phyloP scores from a whole-genome alignment of 2,329 filamentous ascomycete genomes.

The Blastomyces silverae region DNA sequence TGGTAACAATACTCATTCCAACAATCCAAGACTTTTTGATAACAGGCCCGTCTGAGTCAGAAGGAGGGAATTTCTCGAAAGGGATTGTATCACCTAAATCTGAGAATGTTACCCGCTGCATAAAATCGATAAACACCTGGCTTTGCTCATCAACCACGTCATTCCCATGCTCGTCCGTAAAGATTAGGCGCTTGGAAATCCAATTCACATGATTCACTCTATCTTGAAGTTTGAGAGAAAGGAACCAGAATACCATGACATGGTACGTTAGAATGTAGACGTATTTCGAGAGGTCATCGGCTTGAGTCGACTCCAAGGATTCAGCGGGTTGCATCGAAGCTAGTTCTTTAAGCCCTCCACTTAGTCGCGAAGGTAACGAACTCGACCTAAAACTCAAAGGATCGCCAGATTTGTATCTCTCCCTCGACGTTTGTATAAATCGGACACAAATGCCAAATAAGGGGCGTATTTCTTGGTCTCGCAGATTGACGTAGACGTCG shows the following conservation, averaged over 20 bases:
- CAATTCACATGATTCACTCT: constrained; percentile 77
- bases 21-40: constrained; percentile 46
- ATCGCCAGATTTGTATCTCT: constrained; percentile 41
- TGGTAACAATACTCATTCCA: constrained; percentile 47
- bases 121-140: constrained; percentile 87
- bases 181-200: constrained; percentile 78
- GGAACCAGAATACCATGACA: constrained; percentile 94
- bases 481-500: constrained; percentile 78
- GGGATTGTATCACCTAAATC: constrained; percentile 64
- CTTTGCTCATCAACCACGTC: constrained; percentile 84
- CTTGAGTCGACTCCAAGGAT: constrained; percentile 37
- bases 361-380: constrained; percentile 37
- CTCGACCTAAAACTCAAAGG: constrained; percentile 30
- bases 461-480: constrained; percentile 84
- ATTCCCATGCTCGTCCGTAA: constrained; percentile 66
- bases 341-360: constrained; percentile 40
- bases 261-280: constrained; percentile 91
- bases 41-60: constrained; percentile 38
- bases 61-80: constrained; percentile 38
- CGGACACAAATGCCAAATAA: constrained; percentile 94
- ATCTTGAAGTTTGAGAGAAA: constrained; percentile 78
- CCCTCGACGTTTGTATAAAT: constrained; percentile 82
- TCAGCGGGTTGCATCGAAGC: constrained; percentile 29
- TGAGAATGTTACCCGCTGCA: constrained; percentile 80
- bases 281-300: constrained; percentile 82